Evolutionary conservation across 2,329 filamentous ascomycete species (phyloP).

Genomic region (Phaeosphaeria sp.): DNA sequence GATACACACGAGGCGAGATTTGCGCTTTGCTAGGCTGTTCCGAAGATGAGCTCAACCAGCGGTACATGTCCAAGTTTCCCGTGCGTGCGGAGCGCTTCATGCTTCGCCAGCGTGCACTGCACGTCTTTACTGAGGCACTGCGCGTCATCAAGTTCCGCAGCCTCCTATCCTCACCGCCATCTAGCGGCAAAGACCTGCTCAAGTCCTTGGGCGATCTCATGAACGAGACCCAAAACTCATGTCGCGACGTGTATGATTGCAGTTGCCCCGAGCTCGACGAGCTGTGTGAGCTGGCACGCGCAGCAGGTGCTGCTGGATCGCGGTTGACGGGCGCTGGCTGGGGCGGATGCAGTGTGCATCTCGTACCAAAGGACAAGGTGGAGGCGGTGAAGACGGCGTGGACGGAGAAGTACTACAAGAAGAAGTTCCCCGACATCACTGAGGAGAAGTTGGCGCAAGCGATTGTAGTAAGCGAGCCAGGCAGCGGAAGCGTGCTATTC

Average conservation of each 20-base stretch:
- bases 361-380: constrained; percentile 85
- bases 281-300: constrained; percentile 79
- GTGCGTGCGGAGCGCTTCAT: constrained; percentile 88
- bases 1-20: constrained; percentile 89
- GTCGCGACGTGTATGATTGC: constrained; percentile 87
- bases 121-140: constrained; percentile 89
- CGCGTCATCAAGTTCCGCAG: constrained; percentile 85
- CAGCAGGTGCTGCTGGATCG: constrained; percentile 82
- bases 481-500: constrained; percentile 65
- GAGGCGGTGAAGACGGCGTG: constrained; percentile 78
- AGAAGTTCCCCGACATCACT: constrained; percentile 70
- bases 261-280: constrained; percentile 92
- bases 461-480: constrained; percentile 88
- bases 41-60: constrained; percentile 73
- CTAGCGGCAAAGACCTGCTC: constrained; percentile 69
- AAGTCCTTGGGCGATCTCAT: constrained; percentile 78
- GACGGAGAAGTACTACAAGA: constrained; percentile 81
- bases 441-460: constrained; percentile 78
- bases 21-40: constrained; percentile 73
- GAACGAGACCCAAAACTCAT: constrained; percentile 89
- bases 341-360: constrained; percentile 95
- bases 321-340: constrained; percentile 92
- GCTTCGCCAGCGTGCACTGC: constrained; percentile 83
- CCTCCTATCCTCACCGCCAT: constrained; percentile 64
- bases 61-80: constrained; percentile 87